phyloP scores from a whole-genome alignment of 208 protist genomes.

The Crithidia expoeki region DNA sequence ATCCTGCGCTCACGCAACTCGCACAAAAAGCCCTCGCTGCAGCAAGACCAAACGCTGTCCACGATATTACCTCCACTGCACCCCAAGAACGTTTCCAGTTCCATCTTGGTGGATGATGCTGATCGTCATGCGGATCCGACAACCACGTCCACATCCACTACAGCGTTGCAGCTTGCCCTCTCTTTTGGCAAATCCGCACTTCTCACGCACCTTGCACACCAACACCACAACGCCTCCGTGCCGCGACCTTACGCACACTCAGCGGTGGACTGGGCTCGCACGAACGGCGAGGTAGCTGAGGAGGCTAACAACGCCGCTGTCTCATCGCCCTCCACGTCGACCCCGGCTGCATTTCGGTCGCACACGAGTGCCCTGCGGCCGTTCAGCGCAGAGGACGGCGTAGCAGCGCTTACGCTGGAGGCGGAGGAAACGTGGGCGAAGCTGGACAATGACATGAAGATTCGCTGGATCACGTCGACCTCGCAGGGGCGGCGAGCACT shows the following conservation, averaged over 20 bases:
- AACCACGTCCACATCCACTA: not conserved
- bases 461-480: constrained; percentile 32
- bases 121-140: not conserved
- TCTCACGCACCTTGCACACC: constrained; percentile 38
- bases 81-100: not conserved
- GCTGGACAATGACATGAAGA: constrained; percentile 5
- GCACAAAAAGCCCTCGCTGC: constrained; percentile 1
- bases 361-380: not conserved
- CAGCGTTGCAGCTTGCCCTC: constrained; percentile 16
- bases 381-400: constrained; percentile 4
- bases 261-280: constrained; percentile 18
- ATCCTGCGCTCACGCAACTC: constrained; percentile 12
- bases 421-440: constrained; percentile 19
- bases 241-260: constrained; percentile 12
- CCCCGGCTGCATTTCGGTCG: not conserved
- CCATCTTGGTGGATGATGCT: not conserved
- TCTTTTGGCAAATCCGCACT: constrained; percentile 37
- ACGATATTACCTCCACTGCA: constrained; percentile 1
- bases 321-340: not conserved
- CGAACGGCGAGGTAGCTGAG: constrained; percentile 7
- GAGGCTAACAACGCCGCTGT: not conserved
- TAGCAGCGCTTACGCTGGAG: constrained; percentile 4
- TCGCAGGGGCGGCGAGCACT: constrained; percentile 36
- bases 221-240: constrained; percentile 20
- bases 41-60: not conserved